phyloP scores from a whole-genome alignment of 108 stramenopile genomes.

The Parmales sp. region DNA sequence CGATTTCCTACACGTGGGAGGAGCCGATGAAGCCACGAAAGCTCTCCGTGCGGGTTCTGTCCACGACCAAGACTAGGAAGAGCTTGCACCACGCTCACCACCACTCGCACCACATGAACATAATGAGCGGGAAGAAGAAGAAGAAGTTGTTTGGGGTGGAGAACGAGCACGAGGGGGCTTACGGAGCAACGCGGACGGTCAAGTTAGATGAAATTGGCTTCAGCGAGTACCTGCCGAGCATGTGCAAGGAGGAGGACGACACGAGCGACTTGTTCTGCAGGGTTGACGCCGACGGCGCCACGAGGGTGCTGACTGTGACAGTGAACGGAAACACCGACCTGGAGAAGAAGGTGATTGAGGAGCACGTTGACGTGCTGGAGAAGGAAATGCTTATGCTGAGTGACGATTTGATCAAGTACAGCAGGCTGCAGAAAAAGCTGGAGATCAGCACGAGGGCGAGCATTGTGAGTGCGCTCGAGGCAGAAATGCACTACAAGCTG shows the following conservation, averaged over 20 bases:
- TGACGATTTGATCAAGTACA: background rate
- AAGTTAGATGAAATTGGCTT: constrained; percentile 79
- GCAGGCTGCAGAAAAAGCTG: background rate
- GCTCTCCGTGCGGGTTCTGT: constrained; percentile 57
- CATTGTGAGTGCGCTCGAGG: background rate
- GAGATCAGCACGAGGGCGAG: background rate
- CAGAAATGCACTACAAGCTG: background rate
- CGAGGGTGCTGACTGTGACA: constrained; percentile 61
- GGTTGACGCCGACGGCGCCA: constrained; percentile 70
- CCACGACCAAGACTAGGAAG: too few species aligned
- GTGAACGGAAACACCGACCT: constrained; percentile 24
- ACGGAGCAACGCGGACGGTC: constrained; percentile 49
- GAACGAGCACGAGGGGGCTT: constrained; percentile 51
- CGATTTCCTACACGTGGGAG: constrained; percentile 64
- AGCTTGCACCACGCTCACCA: too few species aligned
- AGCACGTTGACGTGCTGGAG: constrained; percentile 9
- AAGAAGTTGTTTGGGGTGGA: background rate
- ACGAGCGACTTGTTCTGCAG: constrained; percentile 33
- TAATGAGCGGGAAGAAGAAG: background rate
- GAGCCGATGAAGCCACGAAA: constrained; percentile 75
- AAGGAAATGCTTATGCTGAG: background rate
- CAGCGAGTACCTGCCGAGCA: constrained; percentile 39
- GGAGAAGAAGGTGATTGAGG: constrained; percentile 23
- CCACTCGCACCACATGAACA: background rate
- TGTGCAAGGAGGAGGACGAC: constrained; percentile 10